Base-by-base conservation (phyloP, 2,329 filamentous ascomycete genomes). In the Blastomyces percursus region DNA sequence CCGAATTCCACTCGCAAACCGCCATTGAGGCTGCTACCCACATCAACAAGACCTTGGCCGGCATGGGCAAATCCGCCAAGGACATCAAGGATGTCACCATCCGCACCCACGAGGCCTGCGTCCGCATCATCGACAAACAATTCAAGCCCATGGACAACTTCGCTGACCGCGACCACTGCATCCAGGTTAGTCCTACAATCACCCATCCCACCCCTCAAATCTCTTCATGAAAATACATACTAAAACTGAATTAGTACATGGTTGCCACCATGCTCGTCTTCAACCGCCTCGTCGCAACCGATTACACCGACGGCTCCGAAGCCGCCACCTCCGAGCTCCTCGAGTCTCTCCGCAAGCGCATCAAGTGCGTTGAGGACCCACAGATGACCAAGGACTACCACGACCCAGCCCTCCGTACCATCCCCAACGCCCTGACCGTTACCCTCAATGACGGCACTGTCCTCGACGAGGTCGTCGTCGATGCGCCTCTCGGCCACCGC, bases 61-160 rank as follows among this genome's bases (percentile, higher is more conserved):
- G 84, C 51, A 81, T 89, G 81, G 93, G 91, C 79, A 96, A 96
- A 84, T 89, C 87, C 61, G 91, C 92, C 63, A 89, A 88, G 69
- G 93, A 99, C 77, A 96, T 99, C 81, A 93, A 96, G 81, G 84
- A 84, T 65, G 85, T 99, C 72, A 91, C 88, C 70, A 96, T 93
- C 85, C 88, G 94, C 71, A 99, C 94, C 9, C 94, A 99, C 81
- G 94, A 99, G 80, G 94, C 94, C 64, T 97, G 94, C 81, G 86
- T 99, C 74, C 91, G 94, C 72, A 99, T 99, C 79, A 99, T 99
- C 72, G 94, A 99, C 85, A 99, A 99, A 84, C 94, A 99, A 80
- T 95, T 96, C 84, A 97, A 96, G 85, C 87, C 92, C 70, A 96
- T 99, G 90, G 92, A 96, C 82, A 99, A 99, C 86, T 99, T 97